Evolutionary conservation across 192 early-diverging fungal genomes (phyloP), one percentile per base, ranked within the genome.

Genomic region (Coemansia sp.): DNA sequence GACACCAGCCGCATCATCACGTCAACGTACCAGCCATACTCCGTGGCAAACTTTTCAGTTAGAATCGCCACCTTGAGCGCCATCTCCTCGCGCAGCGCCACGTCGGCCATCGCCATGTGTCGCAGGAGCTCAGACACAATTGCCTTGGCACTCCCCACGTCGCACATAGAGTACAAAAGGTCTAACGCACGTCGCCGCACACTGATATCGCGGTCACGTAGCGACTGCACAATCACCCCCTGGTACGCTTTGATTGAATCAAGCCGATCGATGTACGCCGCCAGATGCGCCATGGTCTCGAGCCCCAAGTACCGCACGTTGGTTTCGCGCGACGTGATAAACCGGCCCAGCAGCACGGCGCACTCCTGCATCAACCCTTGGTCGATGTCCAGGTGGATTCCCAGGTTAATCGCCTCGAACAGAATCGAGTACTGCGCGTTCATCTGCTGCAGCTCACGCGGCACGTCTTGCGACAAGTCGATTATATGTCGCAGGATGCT

Each of bases 1-100:
- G 89, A 89, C 46, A 99, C 91, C 49, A 99, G 82, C 66, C 95
- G 92, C 57, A 98, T 82, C 63, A 98, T 96, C 37, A 98, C 92
- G 61, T 99, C 95, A 0, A 99, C 91, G 72, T 98, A 99, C 98
- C 98, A 99, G 48, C 91, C 89, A 66, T 95, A 95, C 67, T 96
- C 95, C 7, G 93, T 92, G 4, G 96, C 93, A 65, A 89, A 98
- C 76, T 96, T 98, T 67, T 99, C 98, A 0, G 96, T 90, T 66
- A 99, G 80, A 64, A 99, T 99, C 41, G 98, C 98, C 64, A 98
- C 94, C 69, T 98, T 98, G 30, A 99, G 83, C 7, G 95, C 98
- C 89, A 99, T 92, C 71, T 98, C 96, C 80, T 98, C 95, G 18
- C 92, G 85, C 65, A 98, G 83, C 13, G 88, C 87, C 58, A 87